A percentile compares a stretch with the other conserved stretches of the same genome.
phyloP scores from a whole-genome alignment of 805 yeast genomes.

The Pachysolen tannophilus region DNA sequence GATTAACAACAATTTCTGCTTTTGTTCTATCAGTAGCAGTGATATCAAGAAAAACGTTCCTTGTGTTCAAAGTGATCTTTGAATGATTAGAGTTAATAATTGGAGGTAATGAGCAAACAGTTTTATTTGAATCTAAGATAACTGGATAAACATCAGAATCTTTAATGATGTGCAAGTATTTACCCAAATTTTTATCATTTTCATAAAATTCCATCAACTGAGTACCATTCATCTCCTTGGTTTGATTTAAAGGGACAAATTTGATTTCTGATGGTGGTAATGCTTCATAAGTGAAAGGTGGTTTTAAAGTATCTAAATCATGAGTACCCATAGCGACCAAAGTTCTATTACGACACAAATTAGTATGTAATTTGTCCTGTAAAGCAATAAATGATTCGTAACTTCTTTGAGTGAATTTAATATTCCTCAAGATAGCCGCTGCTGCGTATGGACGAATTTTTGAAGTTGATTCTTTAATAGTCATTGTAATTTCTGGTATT shows the following conservation, averaged over 20 bases:
- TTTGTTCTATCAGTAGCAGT: constrained; percentile 96
- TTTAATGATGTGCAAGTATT: constrained; percentile 79
- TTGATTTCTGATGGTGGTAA: constrained; percentile 68
- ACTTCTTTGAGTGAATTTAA: constrained; percentile 72
- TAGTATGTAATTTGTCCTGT: constrained; percentile 93
- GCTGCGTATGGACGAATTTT: constrained; percentile 88
- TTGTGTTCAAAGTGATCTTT: constrained; percentile 79
- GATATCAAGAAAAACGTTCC: constrained; percentile 83
- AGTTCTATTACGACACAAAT: constrained; percentile 94
- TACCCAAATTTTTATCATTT: constrained; percentile 82
- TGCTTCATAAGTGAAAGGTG: constrained; percentile 86
- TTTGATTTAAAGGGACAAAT: constrained; percentile 71
- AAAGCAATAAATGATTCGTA: constrained; percentile 93
- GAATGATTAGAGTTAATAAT: constrained; percentile 89
- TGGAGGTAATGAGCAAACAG: constrained; percentile 92
- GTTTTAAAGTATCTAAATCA: constrained; percentile 71
- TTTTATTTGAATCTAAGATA: constrained; percentile 66
- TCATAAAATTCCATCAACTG: constrained; percentile 85
- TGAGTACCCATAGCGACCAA: constrained; percentile 98
- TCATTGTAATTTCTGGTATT: constrained; percentile 53
- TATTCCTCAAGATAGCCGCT: constrained; percentile 84
- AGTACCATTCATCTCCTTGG: constrained; percentile 60
- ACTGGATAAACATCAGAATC: constrained; percentile 90
- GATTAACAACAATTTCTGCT: constrained; percentile 86
- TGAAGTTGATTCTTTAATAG: constrained; percentile 68